phyloP scores from a whole-genome alignment of 2,329 filamentous ascomycete species.

The Amphichorda felina region DNA sequence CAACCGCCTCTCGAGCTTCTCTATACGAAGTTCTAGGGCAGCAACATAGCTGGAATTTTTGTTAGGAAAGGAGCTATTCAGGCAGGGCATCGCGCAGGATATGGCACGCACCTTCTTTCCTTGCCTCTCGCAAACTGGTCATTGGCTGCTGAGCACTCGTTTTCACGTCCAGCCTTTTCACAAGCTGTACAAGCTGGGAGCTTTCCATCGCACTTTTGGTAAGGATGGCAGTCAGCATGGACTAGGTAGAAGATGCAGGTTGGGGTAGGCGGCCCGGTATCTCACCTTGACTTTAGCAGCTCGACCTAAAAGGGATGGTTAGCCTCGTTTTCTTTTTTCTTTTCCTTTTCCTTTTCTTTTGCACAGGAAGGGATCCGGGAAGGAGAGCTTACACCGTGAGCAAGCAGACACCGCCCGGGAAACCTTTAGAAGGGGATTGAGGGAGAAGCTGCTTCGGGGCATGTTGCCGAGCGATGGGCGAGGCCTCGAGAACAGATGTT shows the following conservation, averaged over 20 bases:
- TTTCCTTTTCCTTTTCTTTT: background rate
- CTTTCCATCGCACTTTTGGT: constrained; percentile 74
- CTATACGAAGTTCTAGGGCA: constrained; percentile 81
- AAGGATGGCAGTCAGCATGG: background rate
- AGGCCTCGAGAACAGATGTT: too few species aligned
- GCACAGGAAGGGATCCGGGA: background rate
- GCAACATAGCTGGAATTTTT: constrained; percentile 64
- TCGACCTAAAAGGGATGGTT: constrained; percentile 39
- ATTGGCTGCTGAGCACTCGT: constrained; percentile 85
- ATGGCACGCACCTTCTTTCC: constrained; percentile 60
- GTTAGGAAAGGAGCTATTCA: background rate
- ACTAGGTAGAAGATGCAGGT: too few species aligned
- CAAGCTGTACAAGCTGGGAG: constrained; percentile 91
- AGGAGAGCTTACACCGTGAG: constrained; percentile 48
- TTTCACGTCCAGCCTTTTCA: constrained; percentile 77
- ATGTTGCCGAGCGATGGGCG: too few species aligned
- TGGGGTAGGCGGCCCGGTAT: background rate
- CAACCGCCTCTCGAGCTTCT: constrained; percentile 74
- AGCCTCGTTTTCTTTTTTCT: constrained; percentile 1
- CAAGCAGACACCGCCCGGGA: constrained; percentile 72
- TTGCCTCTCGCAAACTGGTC: constrained; percentile 94
- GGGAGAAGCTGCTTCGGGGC: constrained; percentile 35
- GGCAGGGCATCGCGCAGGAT: background rate
- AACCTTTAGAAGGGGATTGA: constrained; percentile 55
- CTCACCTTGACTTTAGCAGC: constrained; percentile 81